These are phyloP conservation scores for Penicillium coffeae DNA, from an alignment of 495 filamentous ascomycete genomes.

Conservation along the genomic window DNA sequence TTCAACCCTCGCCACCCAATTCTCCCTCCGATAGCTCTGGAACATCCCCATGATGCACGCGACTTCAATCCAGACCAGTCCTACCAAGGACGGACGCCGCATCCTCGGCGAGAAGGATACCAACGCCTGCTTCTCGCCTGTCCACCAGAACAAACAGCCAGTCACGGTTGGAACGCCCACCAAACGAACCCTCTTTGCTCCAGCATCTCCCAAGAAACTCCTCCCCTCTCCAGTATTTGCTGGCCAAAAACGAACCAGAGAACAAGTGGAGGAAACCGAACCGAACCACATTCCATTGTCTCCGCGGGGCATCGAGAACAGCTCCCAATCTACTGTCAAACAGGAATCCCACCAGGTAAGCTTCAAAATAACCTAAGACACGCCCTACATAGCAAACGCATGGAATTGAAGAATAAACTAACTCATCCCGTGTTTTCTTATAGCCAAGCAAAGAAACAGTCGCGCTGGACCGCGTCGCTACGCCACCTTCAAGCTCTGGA, in stretches of 20 bases:
- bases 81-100: conserved; percentile 41
- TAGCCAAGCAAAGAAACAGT: conserved; percentile 17
- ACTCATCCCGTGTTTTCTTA: conserved; percentile 9
- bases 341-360: conserved; percentile 24
- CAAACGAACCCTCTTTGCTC: conserved; percentile 30
- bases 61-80: conserved; percentile 28
- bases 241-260: conserved; percentile 42
- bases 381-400: too few relatives aligned
- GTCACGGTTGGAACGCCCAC: conserved; percentile 26
- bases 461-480: conserved; percentile 16
- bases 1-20: background rate
- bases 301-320: conserved; percentile 11
- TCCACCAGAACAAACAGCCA: conserved; percentile 24
- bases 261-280: conserved; percentile 31
- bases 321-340: conserved; percentile 10
- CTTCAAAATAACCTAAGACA: background rate
- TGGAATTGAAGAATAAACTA: conserved; percentile 1
- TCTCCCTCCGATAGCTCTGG: background rate
- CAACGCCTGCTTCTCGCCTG: conserved; percentile 46
- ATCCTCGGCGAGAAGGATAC: conserved; percentile 43
- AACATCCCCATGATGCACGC: conserved; percentile 24
- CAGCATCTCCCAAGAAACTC: conserved; percentile 32
- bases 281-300: conserved; percentile 17
- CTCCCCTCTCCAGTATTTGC: conserved; percentile 38
- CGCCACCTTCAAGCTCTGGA: conserved; percentile 16